A percentile compares a stretch with the other conserved stretches of the same genome.
Evolutionary conservation across 202 grass and related monocot genomes (phyloP).

Genomic region (Hordeum pubiflorum): DNA sequence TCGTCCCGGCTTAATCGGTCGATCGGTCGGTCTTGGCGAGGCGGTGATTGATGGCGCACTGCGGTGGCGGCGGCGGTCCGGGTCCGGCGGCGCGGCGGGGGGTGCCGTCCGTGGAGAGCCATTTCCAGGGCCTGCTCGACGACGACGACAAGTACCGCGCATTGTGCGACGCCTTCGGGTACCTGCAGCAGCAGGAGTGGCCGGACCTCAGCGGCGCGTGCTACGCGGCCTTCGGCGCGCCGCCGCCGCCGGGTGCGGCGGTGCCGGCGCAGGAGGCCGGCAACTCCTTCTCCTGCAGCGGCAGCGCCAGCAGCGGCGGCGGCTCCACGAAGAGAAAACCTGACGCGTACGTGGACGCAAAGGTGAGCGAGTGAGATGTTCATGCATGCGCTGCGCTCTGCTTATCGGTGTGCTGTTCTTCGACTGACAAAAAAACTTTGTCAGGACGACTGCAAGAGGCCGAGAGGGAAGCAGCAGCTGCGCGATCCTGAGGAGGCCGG

Average conservation of each 20-base stretch:
- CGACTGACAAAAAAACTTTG: no score
- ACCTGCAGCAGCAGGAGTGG: slow-evolving; percentile 63
- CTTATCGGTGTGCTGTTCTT: neutral
- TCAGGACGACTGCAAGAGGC: slow-evolving; percentile 47
- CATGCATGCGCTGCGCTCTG: neutral
- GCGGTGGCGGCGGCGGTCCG: slow-evolving; percentile 10
- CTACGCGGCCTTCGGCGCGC: slow-evolving; percentile 12
- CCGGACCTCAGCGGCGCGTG: slow-evolving; percentile 40
- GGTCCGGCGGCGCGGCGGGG: neutral
- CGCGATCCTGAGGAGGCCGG: slow-evolving; percentile 4
- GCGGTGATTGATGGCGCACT: slow-evolving; percentile 37
- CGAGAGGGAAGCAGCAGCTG: slow-evolving; percentile 45
- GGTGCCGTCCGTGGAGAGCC: slow-evolving; percentile 8
- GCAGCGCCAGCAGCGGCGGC: slow-evolving; percentile 4
- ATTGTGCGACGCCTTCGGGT: slow-evolving; percentile 43
- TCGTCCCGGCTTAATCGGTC: neutral
- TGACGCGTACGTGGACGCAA: slow-evolving; percentile 26
- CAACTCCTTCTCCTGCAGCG: slow-evolving; percentile 18
- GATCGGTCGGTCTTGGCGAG: neutral
- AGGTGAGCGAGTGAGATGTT: slow-evolving; percentile 32
- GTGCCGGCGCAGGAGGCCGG: neutral
- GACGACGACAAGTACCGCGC: slow-evolving; percentile 34
- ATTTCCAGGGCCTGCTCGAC: slow-evolving; percentile 42
- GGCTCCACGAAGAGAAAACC: slow-evolving; percentile 50
- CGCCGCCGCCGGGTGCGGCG: neutral